Percentiles rank a stretch among this genome's conserved stretches.
Conservation (phyloP, 78 protist species). For the Protostelium mycophagum region DNA sequence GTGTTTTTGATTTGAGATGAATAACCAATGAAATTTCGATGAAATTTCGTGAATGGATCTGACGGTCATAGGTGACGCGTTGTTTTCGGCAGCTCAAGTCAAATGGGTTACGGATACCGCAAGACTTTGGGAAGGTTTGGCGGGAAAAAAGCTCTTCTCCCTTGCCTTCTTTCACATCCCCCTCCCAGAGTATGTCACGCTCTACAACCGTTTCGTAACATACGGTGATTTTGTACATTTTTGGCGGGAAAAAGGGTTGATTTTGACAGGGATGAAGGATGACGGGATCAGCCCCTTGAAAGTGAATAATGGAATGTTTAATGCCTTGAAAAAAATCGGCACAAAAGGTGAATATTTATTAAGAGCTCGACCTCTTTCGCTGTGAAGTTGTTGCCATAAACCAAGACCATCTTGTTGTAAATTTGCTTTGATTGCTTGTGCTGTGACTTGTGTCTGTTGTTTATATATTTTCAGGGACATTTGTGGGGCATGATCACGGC, state of each 20-base stretch:
- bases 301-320: slow-evolving; percentile 8
- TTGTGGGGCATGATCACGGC: slow-evolving; percentile 52
- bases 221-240: background rate
- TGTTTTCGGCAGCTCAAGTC: background rate
- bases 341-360: background rate
- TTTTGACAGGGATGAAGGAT: background rate
- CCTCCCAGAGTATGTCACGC: slow-evolving; percentile 15
- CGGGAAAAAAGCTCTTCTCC: background rate
- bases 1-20: background rate
- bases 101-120: background rate
- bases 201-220: slow-evolving; percentile 3
- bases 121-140: background rate
- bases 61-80: background rate
- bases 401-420: too few relatives aligned
- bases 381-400: too few relatives aligned
- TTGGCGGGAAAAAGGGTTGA: background rate
- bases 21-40: background rate
- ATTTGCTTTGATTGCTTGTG: too few relatives aligned
- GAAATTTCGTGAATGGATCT: background rate
- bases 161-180: slow-evolving; percentile 52
- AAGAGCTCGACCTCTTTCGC: too few relatives aligned
- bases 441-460: background rate
- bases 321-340: slow-evolving; percentile 8
- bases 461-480: background rate
- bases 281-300: background rate